Conservation (phyloP, 257 asterid genomes). For the Ehretia macrophylla region DNA sequence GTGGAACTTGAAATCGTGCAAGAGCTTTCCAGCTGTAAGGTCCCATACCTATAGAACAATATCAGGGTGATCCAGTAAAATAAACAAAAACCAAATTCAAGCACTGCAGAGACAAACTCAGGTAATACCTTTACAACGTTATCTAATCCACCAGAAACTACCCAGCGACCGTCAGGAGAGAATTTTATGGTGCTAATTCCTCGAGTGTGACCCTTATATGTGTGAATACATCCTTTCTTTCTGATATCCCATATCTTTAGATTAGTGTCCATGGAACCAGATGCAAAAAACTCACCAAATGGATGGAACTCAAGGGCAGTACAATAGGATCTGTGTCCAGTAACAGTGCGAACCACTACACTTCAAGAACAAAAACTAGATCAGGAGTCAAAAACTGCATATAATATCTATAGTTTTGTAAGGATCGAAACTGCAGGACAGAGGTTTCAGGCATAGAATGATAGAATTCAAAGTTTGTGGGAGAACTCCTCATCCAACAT, state of each 20-base stretch:
- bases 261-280: slow-evolving; percentile 99
- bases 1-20: slow-evolving; percentile 91
- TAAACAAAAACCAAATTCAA: slow-evolving; percentile 3
- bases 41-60: slow-evolving; percentile 79
- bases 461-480: no score
- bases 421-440: not conserved
- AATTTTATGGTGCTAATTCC: slow-evolving; percentile 89
- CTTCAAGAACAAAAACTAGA: slow-evolving; percentile 39
- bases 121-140: slow-evolving; percentile 80
- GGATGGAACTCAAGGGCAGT: slow-evolving; percentile 97
- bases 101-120: slow-evolving; percentile 6
- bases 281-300: slow-evolving; percentile 96
- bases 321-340: slow-evolving; percentile 97
- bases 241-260: slow-evolving; percentile 97
- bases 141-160: slow-evolving; percentile 97
- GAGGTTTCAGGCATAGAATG: not conserved
- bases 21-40: slow-evolving; percentile 97
- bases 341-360: slow-evolving; percentile 95
- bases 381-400: slow-evolving; percentile 22
- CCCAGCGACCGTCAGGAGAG: slow-evolving; percentile 99
- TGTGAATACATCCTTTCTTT: slow-evolving; percentile 97
- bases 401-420: no score
- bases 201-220: slow-evolving; percentile 95
- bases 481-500: no score
- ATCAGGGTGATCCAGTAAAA: slow-evolving; percentile 18